phyloP scores from a whole-genome alignment of 306 rosid species.

The Benincasa hispida region DNA sequence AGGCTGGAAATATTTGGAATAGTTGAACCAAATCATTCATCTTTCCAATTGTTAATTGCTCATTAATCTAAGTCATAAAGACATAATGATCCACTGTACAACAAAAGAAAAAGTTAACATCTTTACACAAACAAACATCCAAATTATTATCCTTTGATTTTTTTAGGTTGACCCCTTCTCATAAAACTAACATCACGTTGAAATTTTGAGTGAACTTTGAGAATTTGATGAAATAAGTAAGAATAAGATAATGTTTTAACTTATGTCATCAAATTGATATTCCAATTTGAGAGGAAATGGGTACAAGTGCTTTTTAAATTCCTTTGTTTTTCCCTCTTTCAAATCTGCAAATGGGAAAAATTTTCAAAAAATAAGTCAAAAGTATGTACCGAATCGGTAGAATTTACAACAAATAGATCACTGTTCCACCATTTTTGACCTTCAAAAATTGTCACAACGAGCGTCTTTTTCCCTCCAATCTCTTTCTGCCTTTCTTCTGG shows the following conservation, averaged over 20 bases:
- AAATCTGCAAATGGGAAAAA: background rate
- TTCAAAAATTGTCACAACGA: background rate
- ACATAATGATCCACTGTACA: background rate
- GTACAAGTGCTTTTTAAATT: background rate
- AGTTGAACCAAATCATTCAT: background rate
- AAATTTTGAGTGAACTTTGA: background rate
- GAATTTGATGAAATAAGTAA: background rate
- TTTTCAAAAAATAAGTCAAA: background rate
- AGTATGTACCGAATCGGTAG: background rate
- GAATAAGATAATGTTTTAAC: background rate
- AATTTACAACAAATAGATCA: background rate
- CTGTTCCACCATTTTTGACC: conserved; percentile 3
- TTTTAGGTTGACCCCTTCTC: background rate
- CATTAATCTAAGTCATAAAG: background rate
- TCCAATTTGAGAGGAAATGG: background rate
- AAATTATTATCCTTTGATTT: background rate
- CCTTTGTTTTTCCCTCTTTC: background rate
- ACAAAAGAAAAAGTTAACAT: background rate
- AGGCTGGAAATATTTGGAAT: background rate
- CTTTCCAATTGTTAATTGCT: background rate
- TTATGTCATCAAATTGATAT: background rate
- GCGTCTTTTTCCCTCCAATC: conserved; percentile 5
- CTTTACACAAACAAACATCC: background rate
- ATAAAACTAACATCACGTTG: background rate
- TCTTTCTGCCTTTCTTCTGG: background rate